Evolutionary conservation across 1,139 yeast genomes (phyloP), one percentile per base, ranked within the genome.

Genomic region (Candida pseudoviswanathii): DNA sequence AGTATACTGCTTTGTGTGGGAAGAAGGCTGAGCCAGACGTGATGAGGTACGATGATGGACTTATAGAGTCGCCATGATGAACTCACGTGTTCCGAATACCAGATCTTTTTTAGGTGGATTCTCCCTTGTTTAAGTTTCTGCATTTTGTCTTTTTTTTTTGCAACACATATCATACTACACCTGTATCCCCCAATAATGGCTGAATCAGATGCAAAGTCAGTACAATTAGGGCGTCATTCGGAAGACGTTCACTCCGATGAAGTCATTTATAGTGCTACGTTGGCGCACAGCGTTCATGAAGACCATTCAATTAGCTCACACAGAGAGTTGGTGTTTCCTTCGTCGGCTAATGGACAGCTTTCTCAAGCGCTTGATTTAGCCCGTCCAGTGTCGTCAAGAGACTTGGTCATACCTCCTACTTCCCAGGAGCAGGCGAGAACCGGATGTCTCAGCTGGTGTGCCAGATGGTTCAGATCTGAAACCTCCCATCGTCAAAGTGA

Each of bases 1-100:
- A 45, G 24, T 61, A 62, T 45, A 45, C 45, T 7, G 21, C 44
- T 8, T 8, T 51, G 4, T 60, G 62, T 48, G 43, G 41, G 37
- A 36, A 10, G 26, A 30, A 31, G 10, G 21, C 5, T 5, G 26
- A 29, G 5, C 33, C 31, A 10, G 24, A 31, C 7, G 36, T 31
- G 8, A 22, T 29, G 21, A 47, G 43, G 3, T 44, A 9, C 38
- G 38, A 37, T 11, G 24, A n/a, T 25, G 25, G 31, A 1, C 16
- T n/a, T 41, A 37, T 37, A 22, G 16, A 24, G 8, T 37, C 2
- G 1, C 21, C 40, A 24, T 24, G 29, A 24, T 37, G 16, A 16
- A 16, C 16, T 16, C 16, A 16, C 16, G 16, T 16, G 16, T 16
- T 16, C 16, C 16, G 16, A 16, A 16, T 16, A 16, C 16, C 16